Percentiles rank a stretch among this genome's conserved stretches.
Evolutionary conservation across 352 stramenopile genomes (phyloP).

Genomic region (Globisporangium splendens): DNA sequence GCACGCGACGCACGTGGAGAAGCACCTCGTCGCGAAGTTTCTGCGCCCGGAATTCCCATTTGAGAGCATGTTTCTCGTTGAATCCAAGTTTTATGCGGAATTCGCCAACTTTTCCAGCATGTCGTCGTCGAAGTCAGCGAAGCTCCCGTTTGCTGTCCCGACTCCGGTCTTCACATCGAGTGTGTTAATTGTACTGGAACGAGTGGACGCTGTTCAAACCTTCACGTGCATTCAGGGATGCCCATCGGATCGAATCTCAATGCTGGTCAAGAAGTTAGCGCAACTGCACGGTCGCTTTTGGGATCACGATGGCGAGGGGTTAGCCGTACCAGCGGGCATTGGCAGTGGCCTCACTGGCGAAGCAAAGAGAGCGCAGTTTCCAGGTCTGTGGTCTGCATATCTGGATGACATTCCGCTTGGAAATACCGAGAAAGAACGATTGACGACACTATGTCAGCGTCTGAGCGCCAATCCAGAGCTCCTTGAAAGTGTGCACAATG

Average conservation of each 20-base stretch:
- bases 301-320: conserved; percentile 33
- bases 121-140: background rate
- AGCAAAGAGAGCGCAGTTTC: conserved; percentile 64
- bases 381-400: conserved; percentile 46
- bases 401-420: conserved; percentile 47
- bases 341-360: conserved; percentile 58
- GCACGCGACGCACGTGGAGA: conserved; percentile 7
- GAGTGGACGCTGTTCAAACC: conserved; percentile 39
- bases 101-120: conserved; percentile 22
- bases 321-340: conserved; percentile 58
- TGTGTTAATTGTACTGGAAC: conserved; percentile 68
- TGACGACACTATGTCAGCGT: conserved; percentile 40
- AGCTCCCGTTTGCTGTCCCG: conserved; percentile 59
- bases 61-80: conserved; percentile 76
- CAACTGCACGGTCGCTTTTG: conserved; percentile 65
- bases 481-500: conserved; percentile 43
- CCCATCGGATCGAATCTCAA: conserved; percentile 35
- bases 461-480: conserved; percentile 37
- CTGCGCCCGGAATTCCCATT: conserved; percentile 75
- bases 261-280: conserved; percentile 48
- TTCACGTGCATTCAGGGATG: conserved; percentile 69
- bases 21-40: conserved; percentile 70
- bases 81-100: conserved; percentile 68
- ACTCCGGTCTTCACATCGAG: conserved; percentile 59
- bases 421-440: conserved; percentile 16